Evolutionary conservation across 768 basidiomycete genomes (phyloP), one percentile per base, ranked within the genome.

Genomic region (Podaxis mareebaensis): DNA sequence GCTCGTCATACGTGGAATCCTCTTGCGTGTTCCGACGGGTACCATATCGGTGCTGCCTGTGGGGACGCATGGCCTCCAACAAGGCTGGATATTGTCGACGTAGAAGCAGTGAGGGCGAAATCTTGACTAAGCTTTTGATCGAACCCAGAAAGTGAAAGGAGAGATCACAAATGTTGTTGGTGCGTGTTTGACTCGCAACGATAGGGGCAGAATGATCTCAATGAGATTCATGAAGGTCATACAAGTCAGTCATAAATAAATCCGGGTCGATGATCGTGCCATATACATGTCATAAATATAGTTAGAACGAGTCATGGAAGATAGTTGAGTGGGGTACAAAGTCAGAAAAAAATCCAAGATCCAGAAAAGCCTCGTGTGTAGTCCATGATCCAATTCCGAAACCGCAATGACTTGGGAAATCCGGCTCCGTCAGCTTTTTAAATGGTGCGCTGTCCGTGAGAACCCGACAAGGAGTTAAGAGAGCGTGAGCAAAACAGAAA

Each of bases 11-110:
- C 13, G n/a, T 13, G 6, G 46, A 17, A 17, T 48, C 60, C n/a
- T 30, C 13, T 12, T 38, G 30, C 7, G 30, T 26, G 8, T 26
- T 22, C 24, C 48, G 44, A 51, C 26, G 36, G 8, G 30, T 17
- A 17, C 36, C 15, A 39, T 26, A n/a, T 4, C 39, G 46, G 11
- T 42, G 20, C 11, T n/a, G 46, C n/a, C 46, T 48, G 33, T 52
- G 48, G 30, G 61, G 61, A n/a, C 46, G 61, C 61, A 63, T 63
- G 17, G 26, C 61, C 54, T 30, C 46, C 61, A 52, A 57, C 17
- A 46, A 57, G 48, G 46, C 38, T 22, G 33, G 30, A 33, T 24
- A 20, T 8, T 39, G 36, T 26, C 61, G 44, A 22, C 54, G 55
- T 8, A 48, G 55, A 39, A 40, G 42, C n/a, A 22, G 20, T 24